Percentiles rank a stretch among this genome's conserved stretches.
These are phyloP conservation scores for Citrullus mucosospermus DNA, from an alignment of 306 rosid species.

Conservation along the genomic window DNA sequence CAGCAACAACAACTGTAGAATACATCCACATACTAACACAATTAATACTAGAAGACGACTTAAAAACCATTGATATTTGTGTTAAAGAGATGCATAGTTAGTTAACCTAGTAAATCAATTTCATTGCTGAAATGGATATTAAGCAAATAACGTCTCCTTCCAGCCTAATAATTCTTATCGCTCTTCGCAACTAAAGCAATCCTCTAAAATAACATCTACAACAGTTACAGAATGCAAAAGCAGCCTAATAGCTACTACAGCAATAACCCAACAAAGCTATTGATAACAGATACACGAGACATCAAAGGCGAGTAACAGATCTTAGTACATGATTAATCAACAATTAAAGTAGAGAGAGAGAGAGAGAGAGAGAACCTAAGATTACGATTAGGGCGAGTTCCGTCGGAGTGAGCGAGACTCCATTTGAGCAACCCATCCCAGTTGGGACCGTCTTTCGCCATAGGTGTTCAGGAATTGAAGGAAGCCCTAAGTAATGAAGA, in stretches of 20 bases:
- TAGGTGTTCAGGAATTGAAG: constrained; percentile 7
- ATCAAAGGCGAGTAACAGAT: not conserved
- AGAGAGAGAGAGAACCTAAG: constrained; percentile 26
- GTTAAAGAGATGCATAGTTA: not conserved
- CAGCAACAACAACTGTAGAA: not conserved
- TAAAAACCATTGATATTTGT: not conserved
- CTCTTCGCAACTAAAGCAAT: not conserved
- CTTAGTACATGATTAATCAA: not conserved
- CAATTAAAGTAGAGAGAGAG: not conserved
- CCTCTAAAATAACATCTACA: not conserved
- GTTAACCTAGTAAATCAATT: not conserved
- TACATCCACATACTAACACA: not conserved
- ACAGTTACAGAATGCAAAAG: not conserved
- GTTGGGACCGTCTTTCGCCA: constrained; percentile 73
- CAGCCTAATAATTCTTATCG: not conserved
- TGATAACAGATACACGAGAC: not conserved
- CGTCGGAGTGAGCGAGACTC: constrained; percentile 75
- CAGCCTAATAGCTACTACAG: not conserved
- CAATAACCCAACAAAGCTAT: not conserved
- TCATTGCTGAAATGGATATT: not conserved
- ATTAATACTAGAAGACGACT: not conserved
- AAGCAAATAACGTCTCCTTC: not conserved
- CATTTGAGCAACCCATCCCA: constrained; percentile 90
- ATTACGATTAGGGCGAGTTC: constrained; percentile 48
- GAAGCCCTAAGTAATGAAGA: not conserved